Conservation (phyloP, 257 asterid species). For the Sherardia arvensis region DNA sequence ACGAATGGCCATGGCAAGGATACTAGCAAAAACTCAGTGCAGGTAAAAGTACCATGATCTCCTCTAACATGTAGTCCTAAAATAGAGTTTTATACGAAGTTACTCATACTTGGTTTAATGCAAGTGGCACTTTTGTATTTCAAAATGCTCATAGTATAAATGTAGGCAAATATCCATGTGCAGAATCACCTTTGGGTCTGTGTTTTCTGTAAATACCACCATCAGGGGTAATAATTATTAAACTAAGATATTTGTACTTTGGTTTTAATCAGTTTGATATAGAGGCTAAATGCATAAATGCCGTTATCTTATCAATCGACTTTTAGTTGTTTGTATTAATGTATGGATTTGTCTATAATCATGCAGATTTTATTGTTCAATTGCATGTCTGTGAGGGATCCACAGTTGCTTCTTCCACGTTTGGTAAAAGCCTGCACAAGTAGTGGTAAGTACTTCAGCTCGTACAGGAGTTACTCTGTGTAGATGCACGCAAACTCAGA, state of each 20-base stretch:
- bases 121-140: not conserved
- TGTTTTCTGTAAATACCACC: not conserved
- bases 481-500: not conserved
- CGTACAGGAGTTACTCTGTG: not conserved
- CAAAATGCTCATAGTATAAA: not conserved
- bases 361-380: conserved; percentile 95
- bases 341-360: not conserved
- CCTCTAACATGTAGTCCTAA: not conserved
- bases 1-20: not conserved
- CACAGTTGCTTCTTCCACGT: conserved; percentile 84
- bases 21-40: conserved; percentile 13
- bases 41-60: conserved; percentile 12
- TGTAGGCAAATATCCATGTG: not conserved
- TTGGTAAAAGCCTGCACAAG: conserved; percentile 58
- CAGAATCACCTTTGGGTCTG: not conserved
- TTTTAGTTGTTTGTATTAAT: not conserved
- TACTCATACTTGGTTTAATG: not conserved
- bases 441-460: conserved; percentile 54
- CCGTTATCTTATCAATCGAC: not conserved
- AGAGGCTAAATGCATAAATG: not conserved
- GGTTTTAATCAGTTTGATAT: no score
- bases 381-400: conserved; percentile 96
- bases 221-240: not conserved
- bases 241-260: not conserved
- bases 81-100: not conserved